Percentiles rank a stretch among this genome's conserved stretches.
Evolutionary conservation across 495 filamentous ascomycete genomes (phyloP).

Genomic region (Daldinia concentrica): DNA sequence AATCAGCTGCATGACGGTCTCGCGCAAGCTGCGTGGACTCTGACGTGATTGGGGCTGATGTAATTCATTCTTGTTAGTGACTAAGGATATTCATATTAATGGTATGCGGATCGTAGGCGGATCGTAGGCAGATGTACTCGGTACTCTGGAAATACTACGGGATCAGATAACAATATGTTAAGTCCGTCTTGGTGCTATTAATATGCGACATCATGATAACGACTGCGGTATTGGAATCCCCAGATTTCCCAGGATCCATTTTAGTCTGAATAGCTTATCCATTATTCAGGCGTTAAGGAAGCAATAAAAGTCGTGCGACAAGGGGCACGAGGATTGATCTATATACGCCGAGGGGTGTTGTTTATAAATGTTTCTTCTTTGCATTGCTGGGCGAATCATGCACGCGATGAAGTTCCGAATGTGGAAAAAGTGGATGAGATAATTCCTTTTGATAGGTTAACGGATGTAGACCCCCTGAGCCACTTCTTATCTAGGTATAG

Average conservation of each 20-base stretch:
- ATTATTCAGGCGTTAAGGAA: slow-evolving; percentile 30
- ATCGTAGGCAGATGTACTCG: not conserved
- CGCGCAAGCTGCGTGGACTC: slow-evolving; percentile 30
- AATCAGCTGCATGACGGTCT: slow-evolving; percentile 7
- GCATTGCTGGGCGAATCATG: slow-evolving; percentile 36
- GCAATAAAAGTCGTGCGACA: slow-evolving; percentile 27
- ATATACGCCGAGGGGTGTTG: slow-evolving; percentile 28
- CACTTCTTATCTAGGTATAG: slow-evolving; percentile 11
- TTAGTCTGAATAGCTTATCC: slow-evolving; percentile 27
- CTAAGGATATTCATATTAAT: too few relatives aligned
- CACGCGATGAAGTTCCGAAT: slow-evolving; percentile 30
- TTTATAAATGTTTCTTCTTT: slow-evolving; percentile 22
- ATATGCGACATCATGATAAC: slow-evolving; percentile 25
- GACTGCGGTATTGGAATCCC: slow-evolving; percentile 20
- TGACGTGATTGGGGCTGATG: slow-evolving; percentile 43
- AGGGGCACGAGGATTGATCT: slow-evolving; percentile 18
- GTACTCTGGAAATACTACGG: not conserved
- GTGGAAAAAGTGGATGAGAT: slow-evolving; percentile 20
- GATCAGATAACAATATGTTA: slow-evolving; percentile 32
- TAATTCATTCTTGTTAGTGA: slow-evolving; percentile 31
- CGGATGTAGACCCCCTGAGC: not conserved
- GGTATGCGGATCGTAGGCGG: not conserved
- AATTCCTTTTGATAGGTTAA: slow-evolving; percentile 15
- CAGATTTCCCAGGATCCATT: slow-evolving; percentile 24
- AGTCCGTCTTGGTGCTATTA: slow-evolving; percentile 2